These are phyloP conservation scores for Cercophora newfieldiana DNA, from an alignment of 495 filamentous ascomycete species.

Conservation along the genomic window DNA sequence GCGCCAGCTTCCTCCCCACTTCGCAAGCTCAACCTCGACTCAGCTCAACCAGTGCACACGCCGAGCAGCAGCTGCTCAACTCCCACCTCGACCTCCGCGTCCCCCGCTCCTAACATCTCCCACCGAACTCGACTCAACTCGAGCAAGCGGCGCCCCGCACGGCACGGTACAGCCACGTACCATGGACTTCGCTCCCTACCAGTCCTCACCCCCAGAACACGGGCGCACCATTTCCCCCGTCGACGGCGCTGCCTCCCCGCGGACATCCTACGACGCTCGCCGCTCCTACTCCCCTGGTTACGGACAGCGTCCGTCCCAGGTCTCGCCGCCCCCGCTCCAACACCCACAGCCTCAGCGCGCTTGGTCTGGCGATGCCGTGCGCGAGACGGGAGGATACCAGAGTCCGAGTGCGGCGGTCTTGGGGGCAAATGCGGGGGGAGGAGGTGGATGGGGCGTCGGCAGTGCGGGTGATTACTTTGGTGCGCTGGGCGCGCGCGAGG, in stretches of 20 bases:
- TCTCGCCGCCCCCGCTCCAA: constrained; percentile 48
- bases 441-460: constrained; percentile 19
- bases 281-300: constrained; percentile 49
- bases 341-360: constrained; percentile 53
- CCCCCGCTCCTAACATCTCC: neutral
- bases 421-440: constrained; percentile 1
- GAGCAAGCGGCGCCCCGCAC: neutral
- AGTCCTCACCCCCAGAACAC: constrained; percentile 79
- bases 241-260: constrained; percentile 51
- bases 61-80: neutral
- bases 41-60: neutral
- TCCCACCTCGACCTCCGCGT: neutral
- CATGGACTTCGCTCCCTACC: constrained; percentile 97
- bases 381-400: constrained; percentile 7
- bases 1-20: neutral
- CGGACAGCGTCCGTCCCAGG: constrained; percentile 38
- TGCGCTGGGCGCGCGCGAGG: constrained; percentile 33
- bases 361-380: constrained; percentile 41
- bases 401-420: neutral
- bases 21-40: neutral
- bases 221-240: constrained; percentile 70
- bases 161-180: neutral
- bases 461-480: constrained; percentile 39
- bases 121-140: constrained; percentile 9
- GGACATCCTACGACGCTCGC: constrained; percentile 47